Evolutionary conservation across 1,139 yeast genomes (phyloP), one percentile per base, ranked within the genome.

Genomic region (Lodderomyces jiufengensis): DNA sequence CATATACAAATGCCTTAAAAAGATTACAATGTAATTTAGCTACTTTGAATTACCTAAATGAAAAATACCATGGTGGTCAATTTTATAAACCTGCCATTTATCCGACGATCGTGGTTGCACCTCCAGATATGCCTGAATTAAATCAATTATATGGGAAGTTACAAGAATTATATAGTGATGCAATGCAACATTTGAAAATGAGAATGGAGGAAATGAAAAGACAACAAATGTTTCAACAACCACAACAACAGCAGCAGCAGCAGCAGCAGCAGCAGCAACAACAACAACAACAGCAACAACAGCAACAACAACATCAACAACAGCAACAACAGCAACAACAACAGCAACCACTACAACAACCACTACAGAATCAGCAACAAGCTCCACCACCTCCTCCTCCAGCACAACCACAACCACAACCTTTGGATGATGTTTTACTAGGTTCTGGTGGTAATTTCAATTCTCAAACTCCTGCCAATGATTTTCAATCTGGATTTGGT

Each of bases 161-260:
- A 34, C 76, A 74, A 44, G 76, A 71, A 36, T 51, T 76, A 29
- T 76, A 76, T 43, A 80, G 80, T 0, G 81, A 76, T 42, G 78
- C 78, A 0, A 57, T 74, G 26, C 76, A 70, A 34, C 67, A 63
- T 42, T 60, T 71, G 43, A 76, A 70, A 47, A 52, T 64, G 54
- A 72, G 68, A 40, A 59, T 73, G 46, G 69, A 66, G 36, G 66
- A 70, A 41, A 53, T 68, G 57, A 65, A 67, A 44, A 69, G 59
- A 20, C 39, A 40, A 15, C 45, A 47, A 32, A 42, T 31, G 24
- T 49, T 38, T 32, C 45, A 36, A 15, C 40, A 33, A 16, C 45
- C 32, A 31, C 27, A 22, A n/a, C 41, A 38, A 34, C 42, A 34
- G 18, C 39, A 38, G 16, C 29, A 24, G 22, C 32, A 11, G 24